Conservation (phyloP, 257 asterid genomes). For the Penstemon davidsonii region DNA sequence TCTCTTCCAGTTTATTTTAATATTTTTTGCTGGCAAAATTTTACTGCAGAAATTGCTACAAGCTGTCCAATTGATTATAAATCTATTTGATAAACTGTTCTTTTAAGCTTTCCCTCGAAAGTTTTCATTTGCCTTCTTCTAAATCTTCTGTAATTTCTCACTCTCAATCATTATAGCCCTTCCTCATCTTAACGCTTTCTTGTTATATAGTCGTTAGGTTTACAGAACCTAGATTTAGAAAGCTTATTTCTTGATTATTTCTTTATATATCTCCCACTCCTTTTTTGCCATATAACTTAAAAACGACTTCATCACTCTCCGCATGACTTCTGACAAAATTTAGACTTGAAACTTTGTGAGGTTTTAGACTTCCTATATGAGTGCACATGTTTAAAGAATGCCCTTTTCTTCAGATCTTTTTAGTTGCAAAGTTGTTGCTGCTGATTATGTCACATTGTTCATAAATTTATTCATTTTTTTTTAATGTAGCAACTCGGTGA, state of each 20-base stretch:
- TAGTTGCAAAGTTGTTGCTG: neutral
- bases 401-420: neutral
- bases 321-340: too few species aligned
- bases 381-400: too few species aligned
- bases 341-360: too few species aligned
- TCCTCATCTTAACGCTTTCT: too few species aligned
- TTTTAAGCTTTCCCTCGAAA: neutral
- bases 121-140: neutral
- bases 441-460: neutral
- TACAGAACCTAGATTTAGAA: neutral
- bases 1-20: neutral
- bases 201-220: neutral
- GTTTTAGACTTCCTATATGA: too few species aligned
- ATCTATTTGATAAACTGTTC: neutral
- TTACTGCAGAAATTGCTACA: neutral
- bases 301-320: too few species aligned
- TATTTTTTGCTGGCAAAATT: neutral
- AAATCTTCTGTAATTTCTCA: neutral
- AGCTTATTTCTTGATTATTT: too few species aligned
- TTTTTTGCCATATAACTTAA: too few species aligned
- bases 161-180: neutral
- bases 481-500: constrained; percentile 81
- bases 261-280: too few species aligned
- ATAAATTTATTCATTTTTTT: neutral
- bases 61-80: neutral